phyloP scores from a whole-genome alignment of 2,329 filamentous ascomycete species.

The Penicillium vulpinum region DNA sequence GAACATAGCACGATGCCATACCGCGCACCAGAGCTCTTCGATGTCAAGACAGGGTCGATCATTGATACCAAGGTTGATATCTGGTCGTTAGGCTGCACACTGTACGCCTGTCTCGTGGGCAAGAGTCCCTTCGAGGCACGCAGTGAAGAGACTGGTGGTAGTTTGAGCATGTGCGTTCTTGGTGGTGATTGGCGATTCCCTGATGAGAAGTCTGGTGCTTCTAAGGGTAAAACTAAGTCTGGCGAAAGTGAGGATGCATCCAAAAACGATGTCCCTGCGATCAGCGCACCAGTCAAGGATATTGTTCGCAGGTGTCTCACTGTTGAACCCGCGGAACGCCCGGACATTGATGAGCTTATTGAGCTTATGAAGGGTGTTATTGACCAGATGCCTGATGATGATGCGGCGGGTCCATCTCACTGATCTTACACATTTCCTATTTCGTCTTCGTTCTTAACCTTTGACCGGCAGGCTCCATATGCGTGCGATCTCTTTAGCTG shows the following conservation, averaged over 20 bases:
- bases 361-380: constrained; percentile 73
- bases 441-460: constrained; percentile 1
- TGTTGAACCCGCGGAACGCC: constrained; percentile 84
- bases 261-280: constrained; percentile 52
- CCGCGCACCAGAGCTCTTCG: constrained; percentile 94
- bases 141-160: constrained; percentile 93
- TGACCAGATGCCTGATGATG: constrained; percentile 62
- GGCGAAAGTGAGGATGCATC: constrained; percentile 23
- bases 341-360: constrained; percentile 83
- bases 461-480: constrained; percentile 13
- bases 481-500: background rate
- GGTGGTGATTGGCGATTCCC: constrained; percentile 97
- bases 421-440: constrained; percentile 8
- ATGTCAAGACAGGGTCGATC: constrained; percentile 87
- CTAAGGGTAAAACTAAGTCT: constrained; percentile 58
- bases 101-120: constrained; percentile 93
- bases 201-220: constrained; percentile 69
- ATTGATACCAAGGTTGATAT: constrained; percentile 98
- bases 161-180: constrained; percentile 85
- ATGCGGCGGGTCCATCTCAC: constrained; percentile 27
- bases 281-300: constrained; percentile 81
- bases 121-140: constrained; percentile 97
- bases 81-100: constrained; percentile 95
- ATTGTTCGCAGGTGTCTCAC: constrained; percentile 82
- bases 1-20: constrained; percentile 99